These are phyloP conservation scores for Debaryomycetaceae sp. DNA, from an alignment of 1,139 yeast species.

Conservation along the genomic window DNA sequence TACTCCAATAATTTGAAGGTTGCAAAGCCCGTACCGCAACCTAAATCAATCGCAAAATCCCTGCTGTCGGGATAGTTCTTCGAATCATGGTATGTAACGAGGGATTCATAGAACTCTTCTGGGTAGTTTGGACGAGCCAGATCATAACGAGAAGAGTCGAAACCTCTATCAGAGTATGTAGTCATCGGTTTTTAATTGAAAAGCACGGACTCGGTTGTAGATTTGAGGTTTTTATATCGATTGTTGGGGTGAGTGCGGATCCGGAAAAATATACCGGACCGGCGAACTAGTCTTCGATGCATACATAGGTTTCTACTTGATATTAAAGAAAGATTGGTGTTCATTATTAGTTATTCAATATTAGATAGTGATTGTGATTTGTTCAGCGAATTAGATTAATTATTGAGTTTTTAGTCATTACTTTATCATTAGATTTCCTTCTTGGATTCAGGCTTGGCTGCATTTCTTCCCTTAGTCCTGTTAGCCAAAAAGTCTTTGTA, in stretches of 20 bases:
- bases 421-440: slow-evolving; percentile 3
- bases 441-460: slow-evolving; percentile 3
- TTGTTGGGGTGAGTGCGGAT: neutral
- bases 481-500: slow-evolving; percentile 59
- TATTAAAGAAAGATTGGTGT: neutral
- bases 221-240: too few relatives aligned
- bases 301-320: neutral
- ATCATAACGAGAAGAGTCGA: slow-evolving; percentile 35
- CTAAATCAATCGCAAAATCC: slow-evolving; percentile 58
- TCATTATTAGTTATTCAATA: neutral
- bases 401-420: neutral
- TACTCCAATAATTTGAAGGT: slow-evolving; percentile 50
- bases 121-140: slow-evolving; percentile 40
- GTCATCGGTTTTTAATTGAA: slow-evolving; percentile 20
- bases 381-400: neutral
- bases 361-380: neutral
- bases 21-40: slow-evolving; percentile 85
- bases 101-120: slow-evolving; percentile 25
- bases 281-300: neutral
- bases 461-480: slow-evolving; percentile 20
- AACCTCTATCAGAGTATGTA: slow-evolving; percentile 32
- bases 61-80: slow-evolving; percentile 11
- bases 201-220: neutral
- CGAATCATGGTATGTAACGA: slow-evolving; percentile 25
- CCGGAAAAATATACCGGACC: neutral